phyloP scores from a whole-genome alignment of 352 stramenopile genomes.

The Pythium phragmiticola region DNA sequence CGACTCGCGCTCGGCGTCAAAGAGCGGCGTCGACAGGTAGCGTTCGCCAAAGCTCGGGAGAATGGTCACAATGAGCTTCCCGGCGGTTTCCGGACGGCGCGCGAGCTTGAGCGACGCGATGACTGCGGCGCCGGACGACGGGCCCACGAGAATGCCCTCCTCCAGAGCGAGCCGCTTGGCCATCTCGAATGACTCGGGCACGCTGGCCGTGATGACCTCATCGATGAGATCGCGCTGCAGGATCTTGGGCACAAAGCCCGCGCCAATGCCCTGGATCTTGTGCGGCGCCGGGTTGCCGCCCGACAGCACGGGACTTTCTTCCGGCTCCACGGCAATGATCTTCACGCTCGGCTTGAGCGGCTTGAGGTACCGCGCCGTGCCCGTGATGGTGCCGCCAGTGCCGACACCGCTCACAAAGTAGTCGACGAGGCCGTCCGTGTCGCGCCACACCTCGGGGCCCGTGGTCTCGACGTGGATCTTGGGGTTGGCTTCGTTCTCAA shows the following conservation, averaged over 20 bases:
- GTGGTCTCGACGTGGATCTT: slow-evolving; percentile 88
- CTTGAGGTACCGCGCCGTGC: slow-evolving; percentile 86
- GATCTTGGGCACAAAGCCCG: slow-evolving; percentile 81
- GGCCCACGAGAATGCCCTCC: slow-evolving; percentile 85
- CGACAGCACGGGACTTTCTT: slow-evolving; percentile 83
- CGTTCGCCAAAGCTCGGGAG: slow-evolving; percentile 90
- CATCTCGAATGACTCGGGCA: slow-evolving; percentile 83
- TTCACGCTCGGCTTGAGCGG: slow-evolving; percentile 79
- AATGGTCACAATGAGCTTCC: slow-evolving; percentile 90
- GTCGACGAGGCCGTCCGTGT: slow-evolving; percentile 86
- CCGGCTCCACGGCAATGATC: slow-evolving; percentile 83
- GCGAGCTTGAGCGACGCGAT: slow-evolving; percentile 80
- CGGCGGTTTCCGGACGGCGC: slow-evolving; percentile 73
- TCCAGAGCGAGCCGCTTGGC: slow-evolving; percentile 81
- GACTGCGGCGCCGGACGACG: slow-evolving; percentile 86
- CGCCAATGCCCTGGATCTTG: slow-evolving; percentile 88
- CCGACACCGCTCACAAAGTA: slow-evolving; percentile 88
- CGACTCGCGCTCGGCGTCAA: slow-evolving; percentile 77
- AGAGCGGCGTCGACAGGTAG: slow-evolving; percentile 79
- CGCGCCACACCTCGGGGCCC: slow-evolving; percentile 84
- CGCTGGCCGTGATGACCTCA: slow-evolving; percentile 85
- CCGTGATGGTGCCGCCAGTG: slow-evolving; percentile 87
- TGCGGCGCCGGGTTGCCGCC: slow-evolving; percentile 76
- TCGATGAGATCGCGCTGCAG: slow-evolving; percentile 84
- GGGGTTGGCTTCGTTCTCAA: slow-evolving; percentile 97